phyloP scores from a whole-genome alignment of 1,139 yeast species.

The Ogataea hybrid region DNA sequence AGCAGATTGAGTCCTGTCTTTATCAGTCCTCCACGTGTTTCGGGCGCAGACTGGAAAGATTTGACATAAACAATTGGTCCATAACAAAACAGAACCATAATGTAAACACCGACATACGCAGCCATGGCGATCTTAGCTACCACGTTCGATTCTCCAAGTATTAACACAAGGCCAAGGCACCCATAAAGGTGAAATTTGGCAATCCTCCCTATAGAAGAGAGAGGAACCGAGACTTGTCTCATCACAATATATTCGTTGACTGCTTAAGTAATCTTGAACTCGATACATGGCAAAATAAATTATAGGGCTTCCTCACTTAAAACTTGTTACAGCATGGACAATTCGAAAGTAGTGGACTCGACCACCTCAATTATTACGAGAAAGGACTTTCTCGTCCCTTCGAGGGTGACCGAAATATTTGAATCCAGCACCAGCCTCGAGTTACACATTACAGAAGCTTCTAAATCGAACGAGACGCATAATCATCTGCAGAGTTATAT shows the following conservation, averaged over 20 bases:
- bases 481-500: conserved; percentile 51
- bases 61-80: conserved; percentile 25
- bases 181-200: conserved; percentile 12
- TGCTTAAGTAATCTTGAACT: conserved; percentile 5
- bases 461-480: conserved; percentile 73
- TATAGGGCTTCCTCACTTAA: background rate
- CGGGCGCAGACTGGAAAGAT: conserved; percentile 7
- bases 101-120: conserved; percentile 25
- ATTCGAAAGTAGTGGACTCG: conserved; percentile 16
- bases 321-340: conserved; percentile 5
- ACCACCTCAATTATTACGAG: conserved; percentile 21
- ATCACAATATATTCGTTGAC: conserved; percentile 6
- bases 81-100: conserved; percentile 20
- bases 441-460: conserved; percentile 70
- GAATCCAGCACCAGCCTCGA: conserved; percentile 33
- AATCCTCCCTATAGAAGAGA: conserved; percentile 14
- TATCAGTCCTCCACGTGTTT: conserved; percentile 14
- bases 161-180: conserved; percentile 11
- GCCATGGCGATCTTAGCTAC: conserved; percentile 30
- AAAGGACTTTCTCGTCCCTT: conserved; percentile 28
- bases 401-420: conserved; percentile 37
- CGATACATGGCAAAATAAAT: conserved; percentile 4
- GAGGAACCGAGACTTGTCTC: conserved; percentile 9
- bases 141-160: conserved; percentile 23
- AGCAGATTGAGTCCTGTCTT: conserved; percentile 17